A percentile compares a stretch with the other conserved stretches of the same genome.
These are phyloP conservation scores for Graphilbum fragrans DNA, from an alignment of 2,329 filamentous ascomycete species.

Conservation along the genomic window DNA sequence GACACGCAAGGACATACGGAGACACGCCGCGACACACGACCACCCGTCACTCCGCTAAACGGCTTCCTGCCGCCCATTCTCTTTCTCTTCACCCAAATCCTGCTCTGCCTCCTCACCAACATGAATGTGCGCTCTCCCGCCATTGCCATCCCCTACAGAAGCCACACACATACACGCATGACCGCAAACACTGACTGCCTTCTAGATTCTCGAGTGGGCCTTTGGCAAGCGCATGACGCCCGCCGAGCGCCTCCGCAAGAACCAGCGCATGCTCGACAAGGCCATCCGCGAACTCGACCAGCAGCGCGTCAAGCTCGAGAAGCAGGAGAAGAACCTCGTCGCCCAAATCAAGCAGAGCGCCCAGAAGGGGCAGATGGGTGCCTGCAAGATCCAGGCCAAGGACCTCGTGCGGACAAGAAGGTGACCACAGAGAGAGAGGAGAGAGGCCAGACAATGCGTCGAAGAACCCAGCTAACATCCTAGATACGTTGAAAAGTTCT, in stretches of 20 bases:
- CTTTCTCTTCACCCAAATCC: too few relatives aligned
- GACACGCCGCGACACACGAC: neutral
- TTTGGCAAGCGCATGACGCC: constrained; percentile 99
- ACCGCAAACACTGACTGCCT: neutral
- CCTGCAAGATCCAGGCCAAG: constrained; percentile 96
- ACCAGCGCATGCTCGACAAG: constrained; percentile 94
- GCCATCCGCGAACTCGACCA: constrained; percentile 93
- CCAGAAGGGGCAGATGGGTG: constrained; percentile 97
- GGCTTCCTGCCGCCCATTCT: too few relatives aligned
- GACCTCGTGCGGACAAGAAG: constrained; percentile 85
- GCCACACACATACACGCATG: neutral
- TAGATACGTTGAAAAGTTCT: constrained; percentile 96
- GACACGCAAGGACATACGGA: too few relatives aligned
- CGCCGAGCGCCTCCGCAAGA: constrained; percentile 79
- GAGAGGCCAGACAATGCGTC: neutral
- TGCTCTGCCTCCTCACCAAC: neutral
- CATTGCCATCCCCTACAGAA: neutral
- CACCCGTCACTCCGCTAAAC: too few relatives aligned
- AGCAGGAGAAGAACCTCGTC: constrained; percentile 95
- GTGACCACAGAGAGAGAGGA: constrained; percentile 25
- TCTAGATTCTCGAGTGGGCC: constrained; percentile 94
- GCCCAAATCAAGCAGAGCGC: constrained; percentile 96
- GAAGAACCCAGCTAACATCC: neutral
- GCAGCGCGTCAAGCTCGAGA: constrained; percentile 89
- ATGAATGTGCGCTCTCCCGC: constrained; percentile 5